Base-by-base conservation (phyloP, 768 basidiomycete species). In the Boletellus ananas region DNA sequence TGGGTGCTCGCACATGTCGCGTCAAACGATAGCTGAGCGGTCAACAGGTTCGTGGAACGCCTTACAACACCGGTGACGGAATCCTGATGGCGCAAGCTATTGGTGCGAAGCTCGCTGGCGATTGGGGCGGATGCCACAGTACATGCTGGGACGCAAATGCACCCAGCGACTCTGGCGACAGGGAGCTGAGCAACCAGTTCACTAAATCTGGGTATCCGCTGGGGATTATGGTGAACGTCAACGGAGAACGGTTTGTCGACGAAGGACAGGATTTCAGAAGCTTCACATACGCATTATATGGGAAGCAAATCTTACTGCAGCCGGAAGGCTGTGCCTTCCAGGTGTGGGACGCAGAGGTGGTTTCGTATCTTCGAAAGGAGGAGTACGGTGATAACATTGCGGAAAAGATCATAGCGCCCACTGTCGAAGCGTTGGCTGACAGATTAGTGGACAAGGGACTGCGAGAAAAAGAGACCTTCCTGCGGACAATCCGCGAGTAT, bases 121-220 rank as follows among this genome's bases (percentile, higher is more conserved):
- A 86, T 67, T 87, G 81, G 79, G 61, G 57, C 41, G 79, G 83
- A n/a, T 87, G 85, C 55, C 85, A 87, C 58, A 83, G 80, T 51
- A 85, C 84, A 5, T 79, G 78, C 58, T 86, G 85, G 85, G 85
- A 85, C 57, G 81, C 80, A 16, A 74, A 84, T 56, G 79, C 83
- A 1, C 68, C 76, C 1, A 51, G 64, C 17, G 68, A 80, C 29
- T 60, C 67, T 14, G 84, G 85, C 17, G 73, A 80, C 49, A 78
- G 83, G 43, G 70, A 71, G 41, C 63, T 84, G 47, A 84, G 80
- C 50, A 87, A 88, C 61, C 83, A 84, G 54, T 84, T 74, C 64
- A 87, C 85, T 7, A 87, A 87, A 64, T 85, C 84, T 10, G 83
- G 85, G 1, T 86, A 87, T 58, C 84, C 85, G 3, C 69, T 85